Conservation (phyloP, 2,329 filamentous ascomycete species). For the Cladophialophora exuberans region DNA sequence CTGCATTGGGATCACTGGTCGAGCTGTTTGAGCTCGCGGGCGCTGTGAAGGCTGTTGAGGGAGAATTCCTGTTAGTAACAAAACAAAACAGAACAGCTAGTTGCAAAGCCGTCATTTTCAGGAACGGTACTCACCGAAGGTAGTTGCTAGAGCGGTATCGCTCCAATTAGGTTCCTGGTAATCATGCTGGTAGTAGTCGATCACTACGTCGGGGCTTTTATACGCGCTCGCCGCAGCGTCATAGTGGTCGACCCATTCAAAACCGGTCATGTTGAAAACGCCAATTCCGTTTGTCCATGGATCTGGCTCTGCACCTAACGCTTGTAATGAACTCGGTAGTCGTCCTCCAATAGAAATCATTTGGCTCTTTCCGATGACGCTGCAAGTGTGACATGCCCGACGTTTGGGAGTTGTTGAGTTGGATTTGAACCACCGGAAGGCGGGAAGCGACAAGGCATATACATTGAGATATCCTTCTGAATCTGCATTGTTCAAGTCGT, state of each 20-base stretch:
- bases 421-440: constrained; percentile 28
- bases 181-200: constrained; percentile 39
- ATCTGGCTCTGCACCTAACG: constrained; percentile 32
- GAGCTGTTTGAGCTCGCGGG: constrained; percentile 6
- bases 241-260: constrained; percentile 42
- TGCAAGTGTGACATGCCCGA: constrained; percentile 35
- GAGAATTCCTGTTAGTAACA: not conserved
- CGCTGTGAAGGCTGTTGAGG: not conserved
- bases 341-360: constrained; percentile 46
- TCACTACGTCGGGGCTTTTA: constrained; percentile 35
- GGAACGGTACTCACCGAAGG: constrained; percentile 14
- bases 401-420: constrained; percentile 31
- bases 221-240: constrained; percentile 42
- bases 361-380: constrained; percentile 43
- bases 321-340: constrained; percentile 15
- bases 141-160: constrained; percentile 6
- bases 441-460: constrained; percentile 27
- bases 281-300: constrained; percentile 44
- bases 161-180: constrained; percentile 19
- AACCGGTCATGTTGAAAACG: constrained; percentile 45
- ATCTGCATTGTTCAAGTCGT: constrained; percentile 12
- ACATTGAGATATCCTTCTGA: constrained; percentile 27
- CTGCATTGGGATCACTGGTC: not conserved
- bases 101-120: too few species aligned
- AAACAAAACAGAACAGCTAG: not conserved